Conservation (phyloP, 2,329 filamentous ascomycete genomes). For the Alternaria rosae region DNA sequence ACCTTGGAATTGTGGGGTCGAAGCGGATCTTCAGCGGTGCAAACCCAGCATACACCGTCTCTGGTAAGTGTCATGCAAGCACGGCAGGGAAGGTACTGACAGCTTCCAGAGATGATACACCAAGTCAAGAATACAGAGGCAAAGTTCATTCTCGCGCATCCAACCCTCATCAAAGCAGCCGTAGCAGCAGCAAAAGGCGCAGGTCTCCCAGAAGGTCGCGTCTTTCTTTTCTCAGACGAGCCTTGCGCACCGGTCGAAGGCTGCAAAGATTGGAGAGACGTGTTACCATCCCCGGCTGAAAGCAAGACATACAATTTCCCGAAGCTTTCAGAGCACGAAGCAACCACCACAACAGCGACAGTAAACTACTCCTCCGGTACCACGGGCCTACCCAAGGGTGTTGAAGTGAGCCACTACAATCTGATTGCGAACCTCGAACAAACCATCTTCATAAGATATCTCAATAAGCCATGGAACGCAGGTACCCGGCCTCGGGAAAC, state of each 20-base stretch:
- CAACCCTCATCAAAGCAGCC: conserved; percentile 37
- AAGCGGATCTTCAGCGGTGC: conserved; percentile 62
- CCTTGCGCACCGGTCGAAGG: conserved; percentile 32
- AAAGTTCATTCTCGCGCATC: conserved; percentile 42
- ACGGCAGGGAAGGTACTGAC: conserved; percentile 9
- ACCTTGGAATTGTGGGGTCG: conserved; percentile 60
- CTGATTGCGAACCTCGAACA: conserved; percentile 61
- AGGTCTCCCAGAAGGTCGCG: conserved; percentile 36
- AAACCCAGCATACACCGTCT: conserved; percentile 61
- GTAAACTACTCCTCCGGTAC: conserved; percentile 63
- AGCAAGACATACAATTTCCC: conserved; percentile 38
- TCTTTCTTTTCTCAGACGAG: conserved; percentile 46
- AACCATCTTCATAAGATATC: conserved; percentile 56
- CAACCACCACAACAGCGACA: conserved; percentile 48
- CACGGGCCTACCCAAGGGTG: conserved; percentile 61
- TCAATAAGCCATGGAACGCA: conserved; percentile 50
- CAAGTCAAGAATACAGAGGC: conserved; percentile 47
- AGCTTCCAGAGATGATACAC: conserved; percentile 40
- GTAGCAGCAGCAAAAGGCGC: conserved; percentile 38
- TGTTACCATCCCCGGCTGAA: conserved; percentile 38
- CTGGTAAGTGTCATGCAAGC: conserved; percentile 46
- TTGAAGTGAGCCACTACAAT: conserved; percentile 60
- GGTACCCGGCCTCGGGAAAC: conserved; percentile 55
- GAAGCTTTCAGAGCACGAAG: conserved; percentile 33
- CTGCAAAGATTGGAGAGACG: conserved; percentile 42